Conservation (phyloP, 306 rosid genomes). For the Cicer cuneatum region DNA sequence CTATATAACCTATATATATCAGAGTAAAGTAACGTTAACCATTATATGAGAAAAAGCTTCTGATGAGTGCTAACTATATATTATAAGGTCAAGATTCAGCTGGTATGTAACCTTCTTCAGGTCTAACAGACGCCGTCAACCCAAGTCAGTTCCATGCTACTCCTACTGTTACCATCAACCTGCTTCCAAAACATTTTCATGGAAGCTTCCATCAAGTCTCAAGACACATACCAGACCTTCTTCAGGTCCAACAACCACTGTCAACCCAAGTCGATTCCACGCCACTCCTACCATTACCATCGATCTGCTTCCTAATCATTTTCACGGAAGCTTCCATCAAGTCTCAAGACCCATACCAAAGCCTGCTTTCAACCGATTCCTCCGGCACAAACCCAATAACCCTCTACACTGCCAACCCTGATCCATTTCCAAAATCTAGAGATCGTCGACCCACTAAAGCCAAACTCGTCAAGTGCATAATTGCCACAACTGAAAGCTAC, state of each 20-base stretch:
- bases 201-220: conserved; percentile 40
- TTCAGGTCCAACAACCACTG: conserved; percentile 42
- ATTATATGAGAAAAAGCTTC: conserved; percentile 33
- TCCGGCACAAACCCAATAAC: conserved; percentile 39
- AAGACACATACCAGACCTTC: conserved; percentile 35
- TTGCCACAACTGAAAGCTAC: conserved; percentile 49
- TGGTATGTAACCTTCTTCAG: conserved; percentile 44
- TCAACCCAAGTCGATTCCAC: conserved; percentile 43
- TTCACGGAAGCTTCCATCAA: conserved; percentile 40
- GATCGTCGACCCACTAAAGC: conserved; percentile 52
- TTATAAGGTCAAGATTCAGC: conserved; percentile 39
- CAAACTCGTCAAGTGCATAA: conserved; percentile 41
- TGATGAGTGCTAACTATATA: conserved; percentile 17
- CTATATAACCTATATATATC: conserved; percentile 43
- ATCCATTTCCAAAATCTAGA: conserved; percentile 42
- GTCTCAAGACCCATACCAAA: conserved; percentile 21
- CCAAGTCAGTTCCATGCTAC: conserved; percentile 46
- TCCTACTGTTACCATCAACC: conserved; percentile 39
- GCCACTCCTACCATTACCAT: conserved; percentile 37
- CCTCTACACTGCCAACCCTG: conserved; percentile 40
- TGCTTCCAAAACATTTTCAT: conserved; percentile 42
- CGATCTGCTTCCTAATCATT: conserved; percentile 47
- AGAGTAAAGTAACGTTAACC: conserved; percentile 40
- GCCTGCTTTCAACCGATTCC: conserved; percentile 33
- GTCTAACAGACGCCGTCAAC: conserved; percentile 39